Base-by-base conservation (phyloP, 2,329 filamentous ascomycete species). In the Pezicula neosporulosa region DNA sequence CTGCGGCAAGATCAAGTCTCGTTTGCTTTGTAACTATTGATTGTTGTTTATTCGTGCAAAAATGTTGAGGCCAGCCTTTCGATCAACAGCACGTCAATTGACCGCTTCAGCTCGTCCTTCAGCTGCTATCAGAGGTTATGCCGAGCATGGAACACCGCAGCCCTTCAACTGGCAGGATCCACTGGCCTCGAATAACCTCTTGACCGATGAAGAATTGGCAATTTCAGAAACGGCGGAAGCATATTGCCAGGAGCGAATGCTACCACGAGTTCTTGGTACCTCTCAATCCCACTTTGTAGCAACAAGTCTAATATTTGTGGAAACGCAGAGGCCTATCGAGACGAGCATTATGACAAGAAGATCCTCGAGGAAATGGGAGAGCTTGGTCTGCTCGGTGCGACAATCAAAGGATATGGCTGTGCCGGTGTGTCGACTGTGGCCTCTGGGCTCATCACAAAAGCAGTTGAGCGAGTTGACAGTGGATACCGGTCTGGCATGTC, bases 401-500 rank as follows among this genome's bases (percentile, higher is more conserved):
- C 85, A 16, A 92, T 96, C 55, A 76, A 93, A 57, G 92, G 91
- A 16, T 94, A 96, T 64, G 91, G 84, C 28, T 96, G 92, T 68
- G 91, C 91, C 4, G 91, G 91, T 49, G 88, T 89, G 24, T 93
- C 89, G 57, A 92, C 86, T 49, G 90, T 96, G 43, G 91, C 91
- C 8, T 87, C 87, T n/a, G 91, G 90, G 19, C 75, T 96, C 57
- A 96, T 96, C 69, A 95, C 90, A 18, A 83, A 90, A 66, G 91
- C 92, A 57, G 90, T 96, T 16, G 91, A 96, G 72, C 82, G 90
- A 51, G 89, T 96, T 27, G 91, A 96, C 67, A 94, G 89, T 54
- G 92, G 91, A 45, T 96, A 96, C 71, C 83, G 92, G 52, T 95
- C 90, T 45, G 91, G 89, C 58, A 95, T 96, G 87, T 95, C 90